Base-by-base conservation (phyloP, 208 protist species). In the Crithidia expoeki region DNA sequence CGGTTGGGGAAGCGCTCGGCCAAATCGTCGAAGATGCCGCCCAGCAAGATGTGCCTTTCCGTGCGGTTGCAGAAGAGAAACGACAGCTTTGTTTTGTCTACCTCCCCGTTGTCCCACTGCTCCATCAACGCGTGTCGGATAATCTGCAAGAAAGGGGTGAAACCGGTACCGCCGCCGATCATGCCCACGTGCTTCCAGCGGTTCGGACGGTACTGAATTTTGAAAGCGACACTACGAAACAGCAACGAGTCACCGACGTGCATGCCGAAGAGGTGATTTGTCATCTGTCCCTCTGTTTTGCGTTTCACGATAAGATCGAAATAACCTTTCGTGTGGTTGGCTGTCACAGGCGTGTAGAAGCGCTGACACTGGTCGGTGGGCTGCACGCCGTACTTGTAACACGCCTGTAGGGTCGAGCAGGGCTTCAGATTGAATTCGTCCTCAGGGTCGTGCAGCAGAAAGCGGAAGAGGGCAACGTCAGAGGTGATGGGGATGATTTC, bases 91-190 rank as follows among this genome's bases (percentile, higher is more conserved):
- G 94, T 98, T 52, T 83, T 84, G 77, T 98, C 94, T 46, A 88
- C 69, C 42, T 74, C 69, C 28, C 80, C 81, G 60, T 68, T 74
- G 59, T 97, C 88, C 81, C 82, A 86, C 27, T 60, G 53, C 67
- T 92, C 85, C 10, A 64, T 62, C 7, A 97, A 71, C 17, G 89
- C 80, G 68, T 95, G 90, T 1, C 84, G 81, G 56, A 97, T 92
- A 40, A 98, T 89, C 70, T 98, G 96, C 33, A 97, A 65, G 86
- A 98, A 97, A 2, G 96, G 96, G 0, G 96, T 98, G 83, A 98
- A 98, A 25, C 96, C 96, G 3, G 96, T 96, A 62, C 95, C 95
- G 40, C 95, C 95, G 21, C 89, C 91, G 40, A 98, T 93, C 92
- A 98, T 96, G 33, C 92, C 93, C 14, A 98, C 83, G 62, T 97